Base-by-base conservation (phyloP, 2,329 filamentous ascomycete genomes). In the Geosmithia morbida region DNA sequence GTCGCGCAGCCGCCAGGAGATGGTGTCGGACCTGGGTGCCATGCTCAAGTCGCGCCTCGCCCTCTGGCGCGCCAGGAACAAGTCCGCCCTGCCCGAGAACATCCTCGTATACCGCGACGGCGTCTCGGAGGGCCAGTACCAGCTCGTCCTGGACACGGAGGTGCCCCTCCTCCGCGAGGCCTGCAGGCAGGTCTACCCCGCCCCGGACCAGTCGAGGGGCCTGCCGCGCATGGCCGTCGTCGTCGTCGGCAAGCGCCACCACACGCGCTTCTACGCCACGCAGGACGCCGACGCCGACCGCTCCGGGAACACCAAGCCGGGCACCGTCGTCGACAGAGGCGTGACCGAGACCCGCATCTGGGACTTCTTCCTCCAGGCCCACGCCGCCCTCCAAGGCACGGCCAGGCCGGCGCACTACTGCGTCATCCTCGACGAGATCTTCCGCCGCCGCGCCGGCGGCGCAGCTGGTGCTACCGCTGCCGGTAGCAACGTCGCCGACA, bases 61-160 rank as follows among this genome's bases (percentile, higher is more conserved):
- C 6, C 63, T 85, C 1, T 95, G 85, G 83, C 63, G 67, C 37
- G 67, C 67, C 42, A 58, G 70, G 43, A 85, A 85, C 58, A 63
- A 68, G 2, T 33, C 17, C 19, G 54, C 58, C 1, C 54, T 54
- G 0, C 88, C 88, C 0, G 71, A 79, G 19, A 85, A 87, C 55
- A 83, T 95, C 43, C 66, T 96, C 51, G 76, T 95, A 43, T 96
- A 87, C 66, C 82, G 89, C 22, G 89, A 95, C 55, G 89, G 89
- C 40, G 87, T 96, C 0, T 92, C 86, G 0, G 89, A 95, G 56
- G 82, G 87, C 0, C 87, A 95, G 54, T 95, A 89, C 61, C 56
- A 70, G 0, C 67, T 74, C 18, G 82, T 94, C 0, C 65, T 92
- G 0, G 64, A 76, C 0, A 51, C 73, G 1, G 89, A 96, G 61